Conservation (phyloP, 805 yeast species). For the Blastobotrys chiropterorum region DNA sequence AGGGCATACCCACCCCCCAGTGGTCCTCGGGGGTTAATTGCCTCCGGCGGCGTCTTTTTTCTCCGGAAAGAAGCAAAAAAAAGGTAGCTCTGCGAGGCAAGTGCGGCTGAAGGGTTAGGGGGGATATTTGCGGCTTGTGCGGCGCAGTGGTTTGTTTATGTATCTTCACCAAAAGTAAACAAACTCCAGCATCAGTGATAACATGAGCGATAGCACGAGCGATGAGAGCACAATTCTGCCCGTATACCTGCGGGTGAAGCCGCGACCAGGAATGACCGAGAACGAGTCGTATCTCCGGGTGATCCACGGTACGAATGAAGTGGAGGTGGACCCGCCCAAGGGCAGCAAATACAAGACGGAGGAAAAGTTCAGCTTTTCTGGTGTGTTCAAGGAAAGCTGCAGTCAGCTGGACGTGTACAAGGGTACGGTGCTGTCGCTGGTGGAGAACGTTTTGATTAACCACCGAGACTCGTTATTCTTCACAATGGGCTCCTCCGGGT, state of each 20-base stretch:
- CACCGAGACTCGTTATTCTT: conserved; percentile 39
- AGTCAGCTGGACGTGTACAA: conserved; percentile 36
- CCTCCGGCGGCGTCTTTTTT: no score
- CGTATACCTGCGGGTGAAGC: conserved; percentile 36
- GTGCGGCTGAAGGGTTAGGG: no score
- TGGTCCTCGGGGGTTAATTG: no score
- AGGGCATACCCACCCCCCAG: no score
- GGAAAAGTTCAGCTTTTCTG: conserved; percentile 29
- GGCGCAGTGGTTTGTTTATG: no score
- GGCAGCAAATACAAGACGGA: conserved; percentile 20
- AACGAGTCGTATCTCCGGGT: conserved; percentile 24
- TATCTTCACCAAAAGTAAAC: conserved; percentile 11
- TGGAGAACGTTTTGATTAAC: conserved; percentile 27
- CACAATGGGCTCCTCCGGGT: conserved; percentile 48
- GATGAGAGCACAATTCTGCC: conserved; percentile 24
- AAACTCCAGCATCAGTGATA: conserved; percentile 4
- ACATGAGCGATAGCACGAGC: conserved; percentile 5
- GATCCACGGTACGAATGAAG: conserved; percentile 19
- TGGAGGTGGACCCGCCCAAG: conserved; percentile 24
- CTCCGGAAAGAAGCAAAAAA: no score
- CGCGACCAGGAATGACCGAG: conserved; percentile 21
- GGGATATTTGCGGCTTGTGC: no score
- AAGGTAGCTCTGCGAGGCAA: no score
- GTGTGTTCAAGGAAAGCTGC: conserved; percentile 29
- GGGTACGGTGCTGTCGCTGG: conserved; percentile 30